These are phyloP conservation scores for Blastomyces percursus DNA, from an alignment of 2,329 filamentous ascomycete genomes.

Conservation along the genomic window DNA sequence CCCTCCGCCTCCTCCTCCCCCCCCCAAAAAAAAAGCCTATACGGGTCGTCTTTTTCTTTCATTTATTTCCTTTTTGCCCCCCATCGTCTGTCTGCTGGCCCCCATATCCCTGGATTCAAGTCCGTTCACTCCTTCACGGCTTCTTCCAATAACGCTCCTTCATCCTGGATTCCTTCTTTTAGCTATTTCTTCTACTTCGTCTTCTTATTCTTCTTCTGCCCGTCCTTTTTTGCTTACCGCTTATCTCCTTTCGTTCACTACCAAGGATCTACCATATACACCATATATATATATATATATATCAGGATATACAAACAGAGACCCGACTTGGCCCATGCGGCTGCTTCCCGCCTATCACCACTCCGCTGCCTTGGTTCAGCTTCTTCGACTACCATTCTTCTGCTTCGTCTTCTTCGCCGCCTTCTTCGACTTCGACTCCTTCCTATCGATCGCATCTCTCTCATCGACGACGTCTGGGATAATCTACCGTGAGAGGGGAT, in stretches of 20 bases:
- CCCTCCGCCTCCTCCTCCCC: slow-evolving; percentile 10
- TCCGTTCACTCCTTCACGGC: slow-evolving; percentile 45
- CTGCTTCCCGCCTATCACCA: slow-evolving; percentile 10
- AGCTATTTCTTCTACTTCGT: background rate
- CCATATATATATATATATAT: background rate
- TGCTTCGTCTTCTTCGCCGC: slow-evolving; percentile 1
- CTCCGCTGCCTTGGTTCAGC: slow-evolving; percentile 17
- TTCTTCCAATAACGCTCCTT: slow-evolving; percentile 22
- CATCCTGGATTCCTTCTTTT: slow-evolving; percentile 5
- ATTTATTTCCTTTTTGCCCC: slow-evolving; percentile 18
- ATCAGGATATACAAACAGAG: background rate
- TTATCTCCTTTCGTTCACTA: background rate
- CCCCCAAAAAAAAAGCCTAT: slow-evolving; percentile 12
- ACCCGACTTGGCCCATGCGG: background rate
- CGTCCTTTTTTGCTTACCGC: background rate
- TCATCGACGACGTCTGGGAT: background rate
- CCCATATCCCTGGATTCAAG: slow-evolving; percentile 23
- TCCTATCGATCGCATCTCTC: background rate
- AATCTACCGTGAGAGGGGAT: background rate
- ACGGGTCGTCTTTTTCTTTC: slow-evolving; percentile 14
- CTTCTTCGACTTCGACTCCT: background rate
- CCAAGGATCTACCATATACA: background rate
- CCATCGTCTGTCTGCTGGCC: slow-evolving; percentile 17
- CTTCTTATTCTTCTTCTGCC: slow-evolving; percentile 21
- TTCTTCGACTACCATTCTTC: background rate